Conservation (phyloP, 2,329 filamentous ascomycete genomes). For the Penicillium corylophilum region DNA sequence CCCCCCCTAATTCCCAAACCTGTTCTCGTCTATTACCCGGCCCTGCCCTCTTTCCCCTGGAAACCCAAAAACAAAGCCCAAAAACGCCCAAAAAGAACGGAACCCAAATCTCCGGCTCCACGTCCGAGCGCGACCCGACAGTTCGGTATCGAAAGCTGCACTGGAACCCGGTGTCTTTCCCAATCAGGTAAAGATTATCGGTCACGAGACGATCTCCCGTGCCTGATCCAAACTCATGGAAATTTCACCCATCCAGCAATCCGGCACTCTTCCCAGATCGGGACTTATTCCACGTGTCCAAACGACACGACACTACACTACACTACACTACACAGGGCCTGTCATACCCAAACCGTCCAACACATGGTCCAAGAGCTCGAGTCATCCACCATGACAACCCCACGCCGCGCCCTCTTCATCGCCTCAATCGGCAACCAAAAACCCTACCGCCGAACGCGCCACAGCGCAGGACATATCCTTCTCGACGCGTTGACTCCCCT, state of each 20-base stretch:
- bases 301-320: too few relatives aligned
- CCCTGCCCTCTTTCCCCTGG: too few relatives aligned
- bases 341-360: too few relatives aligned
- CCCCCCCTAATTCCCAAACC: too few relatives aligned
- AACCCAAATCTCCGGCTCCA: background rate
- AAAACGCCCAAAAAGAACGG: background rate
- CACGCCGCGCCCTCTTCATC: slow-evolving; percentile 61
- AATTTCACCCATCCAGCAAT: background rate
- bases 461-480: slow-evolving; percentile 82
- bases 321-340: too few relatives aligned
- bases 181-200: slow-evolving; percentile 5
- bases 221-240: slow-evolving; percentile 12
- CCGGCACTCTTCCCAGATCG: background rate
- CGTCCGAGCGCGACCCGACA: slow-evolving; percentile 8
- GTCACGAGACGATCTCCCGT: slow-evolving; percentile 24
- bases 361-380: too few relatives aligned
- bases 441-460: slow-evolving; percentile 71
- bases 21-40: too few relatives aligned
- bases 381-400: slow-evolving; percentile 9
- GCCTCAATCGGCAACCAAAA: slow-evolving; percentile 84
- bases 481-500: slow-evolving; percentile 60
- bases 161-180: background rate
- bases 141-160: background rate
- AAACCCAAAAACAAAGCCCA: background rate
- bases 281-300: too few relatives aligned